These are phyloP conservation scores for Amesomyces nigricolor DNA, from an alignment of 2,329 filamentous ascomycete genomes.

Conservation along the genomic window DNA sequence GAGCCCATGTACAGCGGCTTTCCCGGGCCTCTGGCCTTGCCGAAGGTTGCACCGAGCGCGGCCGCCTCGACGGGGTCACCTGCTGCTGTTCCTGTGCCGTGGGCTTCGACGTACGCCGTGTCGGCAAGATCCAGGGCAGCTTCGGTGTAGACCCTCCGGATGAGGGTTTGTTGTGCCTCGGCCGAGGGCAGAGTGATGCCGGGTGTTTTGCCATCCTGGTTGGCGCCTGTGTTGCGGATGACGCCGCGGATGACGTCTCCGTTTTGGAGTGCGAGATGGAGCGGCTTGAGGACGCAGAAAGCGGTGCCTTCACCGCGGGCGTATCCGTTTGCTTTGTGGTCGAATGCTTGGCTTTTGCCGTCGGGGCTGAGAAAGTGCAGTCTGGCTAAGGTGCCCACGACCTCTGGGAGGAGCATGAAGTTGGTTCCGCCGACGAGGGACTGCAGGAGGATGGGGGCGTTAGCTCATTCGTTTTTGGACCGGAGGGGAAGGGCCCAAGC, in stretches of 20 bases:
- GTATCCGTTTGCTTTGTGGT: constrained; percentile 45
- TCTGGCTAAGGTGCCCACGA: constrained; percentile 28
- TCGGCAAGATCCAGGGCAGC: constrained; percentile 34
- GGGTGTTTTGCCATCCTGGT: constrained; percentile 41
- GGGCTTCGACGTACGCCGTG: constrained; percentile 36
- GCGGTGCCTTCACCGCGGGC: constrained; percentile 47
- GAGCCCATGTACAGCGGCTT: too few species aligned
- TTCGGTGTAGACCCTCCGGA: constrained; percentile 35
- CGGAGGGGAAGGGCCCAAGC: too few species aligned
- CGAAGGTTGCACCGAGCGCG: too few species aligned
- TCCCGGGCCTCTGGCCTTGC: too few species aligned
- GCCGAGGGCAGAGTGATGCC: constrained; percentile 46
- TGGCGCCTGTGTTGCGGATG: constrained; percentile 39
- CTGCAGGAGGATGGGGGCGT: too few species aligned
- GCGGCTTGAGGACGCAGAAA: constrained; percentile 42
- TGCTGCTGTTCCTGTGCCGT: constrained; percentile 34
- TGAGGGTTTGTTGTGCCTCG: constrained; percentile 36
- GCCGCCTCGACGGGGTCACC: background rate
- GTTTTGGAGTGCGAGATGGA: constrained; percentile 36
- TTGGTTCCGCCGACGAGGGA: constrained; percentile 26
- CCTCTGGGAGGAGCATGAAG: constrained; percentile 1
- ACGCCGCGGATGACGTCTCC: constrained; percentile 37
- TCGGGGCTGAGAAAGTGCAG: constrained; percentile 34
- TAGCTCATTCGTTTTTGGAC: too few species aligned
- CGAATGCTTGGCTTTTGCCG: constrained; percentile 39